Base-by-base conservation (phyloP, 2,329 filamentous ascomycete species). In the Penicillium expansum region DNA sequence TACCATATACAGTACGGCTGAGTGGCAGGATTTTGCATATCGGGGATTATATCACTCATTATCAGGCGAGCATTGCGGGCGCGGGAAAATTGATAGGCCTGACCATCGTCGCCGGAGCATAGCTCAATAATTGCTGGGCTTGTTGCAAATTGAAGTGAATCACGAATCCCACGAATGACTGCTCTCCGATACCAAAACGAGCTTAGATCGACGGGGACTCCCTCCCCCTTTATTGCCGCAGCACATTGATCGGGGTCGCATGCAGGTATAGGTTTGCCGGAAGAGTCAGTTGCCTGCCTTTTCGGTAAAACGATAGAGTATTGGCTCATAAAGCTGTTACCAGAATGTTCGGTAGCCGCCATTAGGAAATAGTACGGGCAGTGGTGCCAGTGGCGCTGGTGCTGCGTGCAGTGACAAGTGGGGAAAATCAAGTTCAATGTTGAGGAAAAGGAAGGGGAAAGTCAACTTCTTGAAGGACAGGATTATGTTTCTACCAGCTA, bases 1-100 rank as follows among this genome's bases (percentile, higher is more conserved):
- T 76, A 59, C 75, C 75, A 79, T 44, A 79, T 76, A 54, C 76
- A 79, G 60, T 79, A 79, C 0, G 74, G 76, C 16, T 67, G 44
- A 1, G 64, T 55, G 4, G 67, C 60, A 6, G 62, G 55, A 14
- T 60, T 41, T 3, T 57, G 43, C 32, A 69, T 69, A 13, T 67
- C 50, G 0, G 72, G 75, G 10, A 77, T 62, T 1, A 52, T 44
- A 30, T 61, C 30, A 55, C 61, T 65, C 61, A 62, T 64, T 29
- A 67, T 64, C 7, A 55, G 42, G 30, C 61, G 49, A 33, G 62
- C 61, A 54, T 61, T 55, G 38, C 57, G 52, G 24, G 59, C 50
- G 35, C 58, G 59, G n/a, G 56, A 52, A 20, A 57, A 53, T 20
- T 48, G 51, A 54, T 58, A 24, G 20, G 47, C 49, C 24, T 54